phyloP scores from a whole-genome alignment of 768 basidiomycete species.

The Rhodotorula graminis region DNA sequence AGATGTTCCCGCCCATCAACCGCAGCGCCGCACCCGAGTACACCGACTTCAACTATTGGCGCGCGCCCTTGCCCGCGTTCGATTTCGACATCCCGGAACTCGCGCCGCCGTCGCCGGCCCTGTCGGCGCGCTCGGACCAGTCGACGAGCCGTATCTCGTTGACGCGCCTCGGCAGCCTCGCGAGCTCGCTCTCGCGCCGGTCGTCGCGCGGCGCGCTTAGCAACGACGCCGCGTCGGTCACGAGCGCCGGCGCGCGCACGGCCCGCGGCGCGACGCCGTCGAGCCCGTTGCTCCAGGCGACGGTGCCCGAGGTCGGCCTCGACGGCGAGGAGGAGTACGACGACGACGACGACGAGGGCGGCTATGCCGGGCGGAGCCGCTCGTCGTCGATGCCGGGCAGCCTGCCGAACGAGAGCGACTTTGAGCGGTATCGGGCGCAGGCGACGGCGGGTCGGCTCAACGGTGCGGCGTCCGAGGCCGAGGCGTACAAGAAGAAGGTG shows the following conservation, averaged over 20 bases:
- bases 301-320: conserved; percentile 24
- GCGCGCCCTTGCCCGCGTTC: conserved; percentile 69
- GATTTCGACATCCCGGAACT: conserved; percentile 54
- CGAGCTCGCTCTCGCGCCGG: conserved; percentile 40
- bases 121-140: conserved; percentile 82
- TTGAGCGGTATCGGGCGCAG: conserved; percentile 28
- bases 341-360: conserved; percentile 18
- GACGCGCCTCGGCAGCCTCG: conserved; percentile 44
- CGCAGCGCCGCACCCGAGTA: conserved; percentile 73
- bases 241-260: not conserved
- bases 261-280: conserved; percentile 25
- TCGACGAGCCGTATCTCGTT: conserved; percentile 51
- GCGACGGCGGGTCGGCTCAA: not conserved
- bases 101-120: conserved; percentile 73
- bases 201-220: conserved; percentile 18
- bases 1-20: conserved; percentile 96
- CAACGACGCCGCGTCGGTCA: conserved; percentile 21
- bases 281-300: conserved; percentile 28
- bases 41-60: conserved; percentile 98
- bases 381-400: conserved; percentile 56
- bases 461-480: conserved; percentile 17
- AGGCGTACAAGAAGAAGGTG: conserved; percentile 33
- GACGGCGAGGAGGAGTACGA: conserved; percentile 14
- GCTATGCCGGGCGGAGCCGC: conserved; percentile 1
- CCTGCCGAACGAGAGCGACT: conserved; percentile 61